Conservation (phyloP, 2,329 filamentous ascomycete species). For the Emericellopsis cladophorae region DNA sequence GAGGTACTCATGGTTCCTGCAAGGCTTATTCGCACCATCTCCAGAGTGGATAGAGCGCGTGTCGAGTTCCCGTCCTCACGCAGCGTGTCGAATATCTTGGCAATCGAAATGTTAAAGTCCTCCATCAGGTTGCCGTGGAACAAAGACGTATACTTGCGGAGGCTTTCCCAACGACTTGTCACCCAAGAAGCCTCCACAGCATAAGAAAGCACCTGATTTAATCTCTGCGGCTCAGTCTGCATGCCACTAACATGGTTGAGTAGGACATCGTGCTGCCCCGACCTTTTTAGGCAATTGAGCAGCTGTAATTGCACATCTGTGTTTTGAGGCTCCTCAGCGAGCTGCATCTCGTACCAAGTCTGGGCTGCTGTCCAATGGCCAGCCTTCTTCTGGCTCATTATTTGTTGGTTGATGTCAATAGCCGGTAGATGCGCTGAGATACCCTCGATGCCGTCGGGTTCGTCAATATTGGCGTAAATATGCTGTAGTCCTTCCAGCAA, state of each 20-base stretch:
- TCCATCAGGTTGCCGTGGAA: constrained; percentile 33
- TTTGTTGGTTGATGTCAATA: constrained; percentile 86
- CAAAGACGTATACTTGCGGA: constrained; percentile 52
- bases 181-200: constrained; percentile 90
- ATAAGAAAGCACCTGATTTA: constrained; percentile 61
- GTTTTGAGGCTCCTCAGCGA: constrained; percentile 68
- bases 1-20: constrained; percentile 64
- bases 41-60: constrained; percentile 44
- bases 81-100: constrained; percentile 43
- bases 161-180: constrained; percentile 65
- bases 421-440: constrained; percentile 79
- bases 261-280: constrained; percentile 85
- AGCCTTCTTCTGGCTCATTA: constrained; percentile 83
- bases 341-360: constrained; percentile 91
- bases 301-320: constrained; percentile 70
- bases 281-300: constrained; percentile 80
- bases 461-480: constrained; percentile 95
- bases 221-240: constrained; percentile 34
- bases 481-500: constrained; percentile 73
- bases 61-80: constrained; percentile 36
- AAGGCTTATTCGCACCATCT: constrained; percentile 54
- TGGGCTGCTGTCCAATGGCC: constrained; percentile 91
- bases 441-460: constrained; percentile 91
- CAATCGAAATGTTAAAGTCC: constrained; percentile 78
- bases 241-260: constrained; percentile 80